Conservation (phyloP, 2,329 filamentous ascomycete species). For the Colletotrichum lini region DNA sequence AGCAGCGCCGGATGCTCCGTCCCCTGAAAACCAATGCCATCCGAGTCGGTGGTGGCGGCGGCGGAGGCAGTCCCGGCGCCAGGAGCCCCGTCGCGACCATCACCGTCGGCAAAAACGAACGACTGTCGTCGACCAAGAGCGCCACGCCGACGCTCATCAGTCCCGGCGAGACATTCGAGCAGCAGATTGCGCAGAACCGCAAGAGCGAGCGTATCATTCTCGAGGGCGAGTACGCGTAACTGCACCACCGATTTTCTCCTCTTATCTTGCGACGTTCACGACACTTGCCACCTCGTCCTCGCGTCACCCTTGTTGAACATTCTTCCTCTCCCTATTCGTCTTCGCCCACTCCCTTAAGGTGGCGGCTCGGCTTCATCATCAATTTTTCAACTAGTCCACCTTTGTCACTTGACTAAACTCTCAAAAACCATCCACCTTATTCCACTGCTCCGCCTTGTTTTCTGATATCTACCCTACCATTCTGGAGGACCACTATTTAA, state of each 20-base stretch:
- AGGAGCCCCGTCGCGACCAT: conserved; percentile 36
- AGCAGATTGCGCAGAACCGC: conserved; percentile 57
- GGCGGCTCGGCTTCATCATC: conserved; percentile 2
- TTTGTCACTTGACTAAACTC: conserved; percentile 3
- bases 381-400: not conserved
- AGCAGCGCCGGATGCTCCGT: conserved; percentile 73
- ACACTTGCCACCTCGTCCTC: not conserved
- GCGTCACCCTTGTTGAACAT: conserved; percentile 11
- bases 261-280: not conserved
- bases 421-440: not conserved
- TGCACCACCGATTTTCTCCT: not conserved
- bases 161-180: conserved; percentile 51
- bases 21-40: conserved; percentile 60
- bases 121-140: conserved; percentile 55
- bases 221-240: conserved; percentile 56
- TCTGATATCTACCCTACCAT: conserved; percentile 6
- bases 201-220: conserved; percentile 69
- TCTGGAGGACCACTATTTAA: conserved; percentile 34
- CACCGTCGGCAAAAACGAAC: conserved; percentile 46
- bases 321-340: not conserved
- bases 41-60: conserved; percentile 16
- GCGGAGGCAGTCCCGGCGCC: conserved; percentile 30
- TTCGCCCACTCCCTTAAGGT: conserved; percentile 21
- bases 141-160: conserved; percentile 63
- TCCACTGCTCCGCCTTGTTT: not conserved